A percentile compares a stretch with the other conserved stretches of the same genome.
Conservation (phyloP, 2,329 filamentous ascomycete genomes). For the Cordyceps cicadae region DNA sequence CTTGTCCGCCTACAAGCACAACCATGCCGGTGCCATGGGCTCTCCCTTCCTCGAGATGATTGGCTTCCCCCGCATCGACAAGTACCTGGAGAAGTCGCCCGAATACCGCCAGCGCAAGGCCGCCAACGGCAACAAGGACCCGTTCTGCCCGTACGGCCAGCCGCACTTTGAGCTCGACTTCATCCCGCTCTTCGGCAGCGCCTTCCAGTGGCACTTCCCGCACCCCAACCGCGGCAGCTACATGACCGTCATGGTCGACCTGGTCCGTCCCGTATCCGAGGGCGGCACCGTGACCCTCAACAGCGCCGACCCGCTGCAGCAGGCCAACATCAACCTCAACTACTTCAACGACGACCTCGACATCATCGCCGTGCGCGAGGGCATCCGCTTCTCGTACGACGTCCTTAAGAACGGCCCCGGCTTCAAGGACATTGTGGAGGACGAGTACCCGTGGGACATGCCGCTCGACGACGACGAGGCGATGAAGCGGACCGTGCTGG, state of each 20-base stretch:
- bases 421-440: conserved; percentile 44
- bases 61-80: conserved; percentile 49
- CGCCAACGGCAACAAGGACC: conserved; percentile 38
- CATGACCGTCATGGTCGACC: conserved; percentile 47
- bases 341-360: conserved; percentile 49
- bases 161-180: conserved; percentile 58
- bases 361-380: conserved; percentile 51
- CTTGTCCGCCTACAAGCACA: conserved; percentile 27
- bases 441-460: conserved; percentile 54
- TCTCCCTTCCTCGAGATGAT: conserved; percentile 41
- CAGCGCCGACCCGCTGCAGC: conserved; percentile 47
- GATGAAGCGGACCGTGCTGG: conserved; percentile 49
- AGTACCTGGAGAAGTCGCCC: conserved; percentile 38
- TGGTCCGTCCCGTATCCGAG: conserved; percentile 32
- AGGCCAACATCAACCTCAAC: conserved; percentile 52
- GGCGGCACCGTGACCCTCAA: conserved; percentile 42
- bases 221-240: conserved; percentile 36
- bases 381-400: conserved; percentile 48
- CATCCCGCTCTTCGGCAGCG: conserved; percentile 45
- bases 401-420: conserved; percentile 48
- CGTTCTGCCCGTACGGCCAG: conserved; percentile 47
- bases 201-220: conserved; percentile 41
- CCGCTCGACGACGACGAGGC: conserved; percentile 44
- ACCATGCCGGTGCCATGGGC: conserved; percentile 31
- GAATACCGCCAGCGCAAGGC: conserved; percentile 37